A percentile compares a stretch with the other conserved stretches of the same genome.
These are phyloP conservation scores for Tubosaeta sp. DNA, from an alignment of 768 basidiomycete genomes.

Conservation along the genomic window DNA sequence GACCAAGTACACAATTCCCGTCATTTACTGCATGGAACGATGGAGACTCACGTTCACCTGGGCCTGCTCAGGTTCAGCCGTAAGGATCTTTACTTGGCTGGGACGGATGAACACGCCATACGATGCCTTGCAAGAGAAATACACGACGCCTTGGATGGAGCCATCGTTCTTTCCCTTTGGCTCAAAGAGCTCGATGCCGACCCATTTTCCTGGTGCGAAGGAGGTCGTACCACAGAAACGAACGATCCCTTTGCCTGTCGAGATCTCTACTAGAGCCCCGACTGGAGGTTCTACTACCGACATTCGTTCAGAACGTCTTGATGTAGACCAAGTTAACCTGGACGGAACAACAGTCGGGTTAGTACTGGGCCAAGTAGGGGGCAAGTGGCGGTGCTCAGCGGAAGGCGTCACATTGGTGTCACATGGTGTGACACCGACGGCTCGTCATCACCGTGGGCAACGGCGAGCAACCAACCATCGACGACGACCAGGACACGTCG, in stretches of 20 bases:
- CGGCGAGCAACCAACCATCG: conserved; percentile 6
- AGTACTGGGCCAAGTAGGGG: not conserved
- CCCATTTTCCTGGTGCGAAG: conserved; percentile 90
- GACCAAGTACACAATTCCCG: conserved; percentile 3
- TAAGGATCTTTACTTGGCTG: conserved; percentile 72
- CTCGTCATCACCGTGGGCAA: conserved; percentile 9
- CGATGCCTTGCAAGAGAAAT: conserved; percentile 74
- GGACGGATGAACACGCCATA: conserved; percentile 90
- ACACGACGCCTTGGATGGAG: conserved; percentile 67
- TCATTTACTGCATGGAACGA: not conserved
- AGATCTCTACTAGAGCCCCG: conserved; percentile 74
- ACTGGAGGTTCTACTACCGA: conserved; percentile 43
- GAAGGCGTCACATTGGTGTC: not conserved
- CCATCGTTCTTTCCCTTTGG: conserved; percentile 96
- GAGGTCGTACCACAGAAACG: conserved; percentile 81
- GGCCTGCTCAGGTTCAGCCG: conserved; percentile 27
- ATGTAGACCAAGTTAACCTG: conserved; percentile 2
- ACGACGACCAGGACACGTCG: not conserved
- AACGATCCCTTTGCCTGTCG: conserved; percentile 79
- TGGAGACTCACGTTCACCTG: conserved; percentile 22
- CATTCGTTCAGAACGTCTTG: conserved; percentile 25
- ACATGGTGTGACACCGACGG: conserved; percentile 6
- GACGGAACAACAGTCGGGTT: not conserved
- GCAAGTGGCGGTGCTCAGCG: conserved; percentile 15
- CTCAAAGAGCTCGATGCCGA: conserved; percentile 85